Percentiles rank a stretch among this genome's conserved stretches.
Evolutionary conservation across 768 basidiomycete genomes (phyloP).

Genomic region (Boletus subparvulus): DNA sequence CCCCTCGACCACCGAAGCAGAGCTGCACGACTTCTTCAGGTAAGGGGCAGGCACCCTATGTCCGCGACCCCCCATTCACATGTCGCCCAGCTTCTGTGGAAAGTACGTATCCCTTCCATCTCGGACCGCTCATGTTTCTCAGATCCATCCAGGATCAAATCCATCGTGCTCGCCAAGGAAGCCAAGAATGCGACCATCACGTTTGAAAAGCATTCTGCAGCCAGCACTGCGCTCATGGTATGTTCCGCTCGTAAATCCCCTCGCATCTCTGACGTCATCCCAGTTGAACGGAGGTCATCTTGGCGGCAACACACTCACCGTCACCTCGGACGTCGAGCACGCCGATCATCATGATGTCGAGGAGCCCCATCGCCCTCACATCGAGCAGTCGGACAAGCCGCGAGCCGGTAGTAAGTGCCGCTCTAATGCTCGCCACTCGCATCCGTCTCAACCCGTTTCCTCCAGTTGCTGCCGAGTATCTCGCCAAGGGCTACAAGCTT

Average conservation of each 20-base stretch:
- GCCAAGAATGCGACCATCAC: constrained; percentile 60
- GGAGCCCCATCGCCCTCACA: constrained; percentile 33
- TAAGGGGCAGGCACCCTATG: constrained; percentile 34
- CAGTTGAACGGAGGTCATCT: constrained; percentile 76
- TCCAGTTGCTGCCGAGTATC: constrained; percentile 87
- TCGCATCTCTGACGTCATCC: neutral
- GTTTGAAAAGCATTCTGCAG: constrained; percentile 84
- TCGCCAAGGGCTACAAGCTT: constrained; percentile 85
- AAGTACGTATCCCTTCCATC: constrained; percentile 44
- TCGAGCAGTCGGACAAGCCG: constrained; percentile 91
- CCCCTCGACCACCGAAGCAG: constrained; percentile 58
- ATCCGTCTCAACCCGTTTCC: neutral
- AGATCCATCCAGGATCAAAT: constrained; percentile 50
- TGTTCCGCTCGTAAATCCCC: neutral
- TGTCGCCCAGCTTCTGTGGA: constrained; percentile 74
- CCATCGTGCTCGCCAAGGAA: constrained; percentile 46
- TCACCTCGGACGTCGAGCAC: constrained; percentile 67
- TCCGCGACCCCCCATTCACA: constrained; percentile 1
- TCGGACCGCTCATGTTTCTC: neutral
- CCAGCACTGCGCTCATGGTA: constrained; percentile 84
- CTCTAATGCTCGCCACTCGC: neutral
- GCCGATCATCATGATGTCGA: constrained; percentile 49
- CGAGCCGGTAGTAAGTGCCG: constrained; percentile 67
- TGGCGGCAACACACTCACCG: constrained; percentile 65
- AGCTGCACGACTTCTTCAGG: constrained; percentile 82